A percentile compares a stretch with the other conserved stretches of the same genome.
phyloP scores from a whole-genome alignment of 768 basidiomycete genomes.

The Gautieria morchelliformis region DNA sequence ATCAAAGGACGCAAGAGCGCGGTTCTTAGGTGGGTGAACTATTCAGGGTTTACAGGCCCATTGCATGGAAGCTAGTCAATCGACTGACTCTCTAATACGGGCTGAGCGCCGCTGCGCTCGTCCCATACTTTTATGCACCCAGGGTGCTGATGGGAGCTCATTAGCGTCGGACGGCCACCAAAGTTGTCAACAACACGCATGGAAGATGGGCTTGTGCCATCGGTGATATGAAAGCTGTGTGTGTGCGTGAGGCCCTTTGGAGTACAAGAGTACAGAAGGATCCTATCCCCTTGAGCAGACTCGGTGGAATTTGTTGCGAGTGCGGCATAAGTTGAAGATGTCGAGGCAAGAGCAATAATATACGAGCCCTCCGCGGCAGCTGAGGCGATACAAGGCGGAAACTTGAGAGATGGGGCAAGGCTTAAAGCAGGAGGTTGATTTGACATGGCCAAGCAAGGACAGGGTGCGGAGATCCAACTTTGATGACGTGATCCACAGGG shows the following conservation, averaged over 20 bases:
- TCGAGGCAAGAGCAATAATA: conserved; percentile 46
- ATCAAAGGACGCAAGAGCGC: conserved; percentile 56
- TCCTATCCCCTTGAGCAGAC: conserved; percentile 53
- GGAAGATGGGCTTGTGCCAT: conserved; percentile 41
- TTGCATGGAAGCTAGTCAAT: neutral
- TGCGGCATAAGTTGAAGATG: conserved; percentile 43
- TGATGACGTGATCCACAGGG: neutral
- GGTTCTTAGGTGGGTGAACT: conserved; percentile 13
- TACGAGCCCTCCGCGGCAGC: conserved; percentile 30
- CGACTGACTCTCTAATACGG: conserved; percentile 51
- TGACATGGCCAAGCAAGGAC: too few species aligned
- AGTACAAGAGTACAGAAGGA: conserved; percentile 43
- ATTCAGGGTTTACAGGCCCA: neutral
- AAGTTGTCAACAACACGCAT: conserved; percentile 35
- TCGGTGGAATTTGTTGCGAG: conserved; percentile 23
- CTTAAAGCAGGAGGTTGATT: too few species aligned
- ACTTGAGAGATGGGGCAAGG: neutral
- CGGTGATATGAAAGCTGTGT: conserved; percentile 35
- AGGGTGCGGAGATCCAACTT: neutral
- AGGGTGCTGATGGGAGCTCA: conserved; percentile 64
- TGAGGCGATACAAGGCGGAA: neutral
- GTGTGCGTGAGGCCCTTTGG: conserved; percentile 42
- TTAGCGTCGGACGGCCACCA: conserved; percentile 31
- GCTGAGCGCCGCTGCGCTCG: conserved; percentile 37
- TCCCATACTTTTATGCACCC: conserved; percentile 72